These are phyloP conservation scores for Agarophyton chilense DNA, from an alignment of 23 red algal genomes.

Conservation along the genomic window DNA sequence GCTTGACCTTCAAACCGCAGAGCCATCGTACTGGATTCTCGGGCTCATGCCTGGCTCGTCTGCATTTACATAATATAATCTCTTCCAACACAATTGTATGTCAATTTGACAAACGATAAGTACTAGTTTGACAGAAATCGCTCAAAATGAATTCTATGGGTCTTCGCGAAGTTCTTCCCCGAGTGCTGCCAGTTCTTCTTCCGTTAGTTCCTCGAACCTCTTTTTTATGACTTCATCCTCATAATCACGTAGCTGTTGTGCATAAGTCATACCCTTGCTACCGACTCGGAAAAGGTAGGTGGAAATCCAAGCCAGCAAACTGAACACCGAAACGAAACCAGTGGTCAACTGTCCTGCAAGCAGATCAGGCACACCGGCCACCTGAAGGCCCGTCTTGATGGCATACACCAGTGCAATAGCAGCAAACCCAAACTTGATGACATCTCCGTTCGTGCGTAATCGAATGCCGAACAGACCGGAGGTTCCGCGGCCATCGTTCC, in stretches of 20 bases:
- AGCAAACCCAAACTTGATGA: constrained; percentile 77
- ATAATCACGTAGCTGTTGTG: constrained; percentile 94
- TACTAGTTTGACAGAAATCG: neutral
- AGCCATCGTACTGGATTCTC: constrained; percentile 84
- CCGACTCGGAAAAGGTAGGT: constrained; percentile 92
- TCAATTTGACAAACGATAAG: neutral
- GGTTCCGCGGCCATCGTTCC: constrained; percentile 36
- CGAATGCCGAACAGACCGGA: constrained; percentile 48
- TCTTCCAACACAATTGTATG: too few relatives aligned
- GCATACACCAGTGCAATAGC: constrained; percentile 48
- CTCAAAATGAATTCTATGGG: too few relatives aligned
- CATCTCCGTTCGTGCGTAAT: constrained; percentile 86
- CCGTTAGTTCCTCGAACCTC: constrained; percentile 84
- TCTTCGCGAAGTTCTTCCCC: constrained; percentile 82
- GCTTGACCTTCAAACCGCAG: constrained; percentile 63
- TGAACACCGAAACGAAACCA: constrained; percentile 71
- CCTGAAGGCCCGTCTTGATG: constrained; percentile 59
- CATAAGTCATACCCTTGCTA: constrained; percentile 97
- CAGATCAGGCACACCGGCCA: constrained; percentile 51
- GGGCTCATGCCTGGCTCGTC: constrained; percentile 54
- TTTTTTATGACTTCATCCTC: constrained; percentile 88
- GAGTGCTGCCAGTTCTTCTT: constrained; percentile 85
- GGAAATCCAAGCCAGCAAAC: constrained; percentile 76
- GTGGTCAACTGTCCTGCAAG: constrained; percentile 85
- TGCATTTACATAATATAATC: constrained; percentile 21